phyloP scores from a whole-genome alignment of 1,284 basidiomycete genomes.

The Fereydounia khargensis region DNA sequence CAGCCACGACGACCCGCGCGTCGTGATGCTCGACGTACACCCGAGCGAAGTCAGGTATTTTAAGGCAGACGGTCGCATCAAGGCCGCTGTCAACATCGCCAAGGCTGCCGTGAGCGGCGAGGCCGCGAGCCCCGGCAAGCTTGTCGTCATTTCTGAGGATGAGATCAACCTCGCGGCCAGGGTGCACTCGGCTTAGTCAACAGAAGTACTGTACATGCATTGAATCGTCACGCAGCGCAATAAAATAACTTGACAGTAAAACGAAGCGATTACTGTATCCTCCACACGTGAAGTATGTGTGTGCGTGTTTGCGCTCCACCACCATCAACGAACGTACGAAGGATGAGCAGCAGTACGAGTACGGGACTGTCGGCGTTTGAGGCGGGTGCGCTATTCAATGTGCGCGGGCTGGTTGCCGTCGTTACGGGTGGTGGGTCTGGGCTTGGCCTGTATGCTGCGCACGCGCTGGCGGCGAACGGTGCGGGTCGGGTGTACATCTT shows the following conservation, averaged over 20 bases:
- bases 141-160: conserved; percentile 66
- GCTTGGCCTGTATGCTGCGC: conserved; percentile 30
- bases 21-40: conserved; percentile 75
- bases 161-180: conserved; percentile 62
- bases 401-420: conserved; percentile 10
- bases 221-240: no score
- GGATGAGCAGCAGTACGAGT: no score
- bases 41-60: conserved; percentile 66
- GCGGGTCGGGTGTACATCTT: conserved; percentile 35
- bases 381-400: conserved; percentile 15
- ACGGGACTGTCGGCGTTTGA: conserved; percentile 10
- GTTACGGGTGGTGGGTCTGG: conserved; percentile 33
- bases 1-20: conserved; percentile 74
- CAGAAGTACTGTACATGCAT: no score
- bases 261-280: no score
- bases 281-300: no score
- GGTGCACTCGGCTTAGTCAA: conserved; percentile 39
- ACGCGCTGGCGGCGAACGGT: conserved; percentile 30
- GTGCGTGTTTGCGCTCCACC: neutral
- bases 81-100: conserved; percentile 60
- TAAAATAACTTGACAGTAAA: no score
- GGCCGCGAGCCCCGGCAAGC: conserved; percentile 66
- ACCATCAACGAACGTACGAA: no score
- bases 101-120: conserved; percentile 64
- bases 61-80: conserved; percentile 39